These are phyloP conservation scores for Petunia hybrid DNA, from an alignment of 305 asterid species.

Conservation along the genomic window DNA sequence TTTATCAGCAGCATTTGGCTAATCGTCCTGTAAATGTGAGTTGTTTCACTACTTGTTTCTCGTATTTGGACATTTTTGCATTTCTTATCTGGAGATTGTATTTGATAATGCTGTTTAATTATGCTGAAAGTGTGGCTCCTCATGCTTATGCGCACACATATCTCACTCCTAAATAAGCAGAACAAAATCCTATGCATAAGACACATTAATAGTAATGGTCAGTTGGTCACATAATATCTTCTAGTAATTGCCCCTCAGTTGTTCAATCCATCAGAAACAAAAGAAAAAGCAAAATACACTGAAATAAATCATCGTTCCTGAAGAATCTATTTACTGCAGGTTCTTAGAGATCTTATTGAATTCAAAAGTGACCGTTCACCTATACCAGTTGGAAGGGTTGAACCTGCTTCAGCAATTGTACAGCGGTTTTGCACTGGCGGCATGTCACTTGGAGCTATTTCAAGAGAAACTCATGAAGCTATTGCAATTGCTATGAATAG, in stretches of 20 bases:
- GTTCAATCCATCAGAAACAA: conserved; percentile 20
- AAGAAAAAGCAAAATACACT: conserved; percentile 5
- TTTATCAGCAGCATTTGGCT: conserved; percentile 97
- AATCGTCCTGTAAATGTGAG: conserved; percentile 98
- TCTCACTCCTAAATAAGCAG: conserved; percentile 9
- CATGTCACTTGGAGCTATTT: conserved; percentile 99
- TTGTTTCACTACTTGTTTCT: conserved; percentile 32
- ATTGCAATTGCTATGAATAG: conserved; percentile 99
- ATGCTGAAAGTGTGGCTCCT: neutral
- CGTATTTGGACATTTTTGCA: conserved; percentile 7
- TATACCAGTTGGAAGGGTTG: conserved; percentile 96
- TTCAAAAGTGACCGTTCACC: conserved; percentile 85
- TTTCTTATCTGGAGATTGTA: conserved; percentile 29
- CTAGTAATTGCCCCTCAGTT: neutral
- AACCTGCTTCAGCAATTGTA: conserved; percentile 91
- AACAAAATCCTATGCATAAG: neutral
- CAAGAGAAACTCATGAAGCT: conserved; percentile 99
- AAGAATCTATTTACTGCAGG: conserved; percentile 57
- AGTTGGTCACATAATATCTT: conserved; percentile 11
- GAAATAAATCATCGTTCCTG: neutral
- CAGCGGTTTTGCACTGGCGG: conserved; percentile 99
- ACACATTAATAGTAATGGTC: neutral
- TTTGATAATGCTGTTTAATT: conserved; percentile 15
- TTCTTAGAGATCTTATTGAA: conserved; percentile 95
- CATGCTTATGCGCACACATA: conserved; percentile 23